phyloP scores from a whole-genome alignment of 2,329 filamentous ascomycete genomes.

The Claviceps purpurea region DNA sequence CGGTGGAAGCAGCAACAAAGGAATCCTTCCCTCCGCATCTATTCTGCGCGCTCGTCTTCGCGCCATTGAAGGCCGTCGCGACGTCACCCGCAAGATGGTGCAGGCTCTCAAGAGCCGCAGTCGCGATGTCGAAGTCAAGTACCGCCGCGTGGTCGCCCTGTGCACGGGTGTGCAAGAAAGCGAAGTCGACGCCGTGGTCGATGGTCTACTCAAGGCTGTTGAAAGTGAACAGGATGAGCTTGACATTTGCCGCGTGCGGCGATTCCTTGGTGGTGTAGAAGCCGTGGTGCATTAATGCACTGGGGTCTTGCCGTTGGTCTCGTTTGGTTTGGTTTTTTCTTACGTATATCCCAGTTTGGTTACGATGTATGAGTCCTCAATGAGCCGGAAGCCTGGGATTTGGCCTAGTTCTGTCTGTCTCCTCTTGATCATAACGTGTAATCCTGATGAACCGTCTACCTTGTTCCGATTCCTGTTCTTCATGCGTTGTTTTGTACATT shows the following conservation, averaged over 20 bases:
- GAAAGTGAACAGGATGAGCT: conserved; percentile 72
- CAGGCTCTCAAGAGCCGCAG: conserved; percentile 63
- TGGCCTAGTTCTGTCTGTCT: too few relatives aligned
- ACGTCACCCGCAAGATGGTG: conserved; percentile 52
- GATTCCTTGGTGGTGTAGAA: conserved; percentile 71
- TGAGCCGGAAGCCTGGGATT: too few relatives aligned
- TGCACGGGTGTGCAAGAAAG: conserved; percentile 70
- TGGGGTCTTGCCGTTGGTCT: too few relatives aligned
- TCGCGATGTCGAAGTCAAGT: conserved; percentile 74
- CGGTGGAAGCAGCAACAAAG: conserved; percentile 24
- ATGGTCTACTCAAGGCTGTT: conserved; percentile 70
- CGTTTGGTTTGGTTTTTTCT: too few relatives aligned
- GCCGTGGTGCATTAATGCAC: conserved; percentile 31
- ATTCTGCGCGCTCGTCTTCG: conserved; percentile 54
- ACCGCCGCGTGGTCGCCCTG: conserved; percentile 73
- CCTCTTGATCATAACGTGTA: too few relatives aligned
- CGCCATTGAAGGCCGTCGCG: conserved; percentile 58
- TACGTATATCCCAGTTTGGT: too few relatives aligned
- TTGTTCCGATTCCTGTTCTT: too few relatives aligned
- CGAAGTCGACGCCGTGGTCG: conserved; percentile 68
- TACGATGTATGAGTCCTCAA: too few relatives aligned
- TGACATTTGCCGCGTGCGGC: conserved; percentile 62
- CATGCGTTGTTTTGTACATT: too few relatives aligned
- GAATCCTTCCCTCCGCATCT: conserved; percentile 42
- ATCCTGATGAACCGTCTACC: too few relatives aligned